phyloP scores from a whole-genome alignment of 2,329 filamentous ascomycete genomes.

The Cercospora janseana region DNA sequence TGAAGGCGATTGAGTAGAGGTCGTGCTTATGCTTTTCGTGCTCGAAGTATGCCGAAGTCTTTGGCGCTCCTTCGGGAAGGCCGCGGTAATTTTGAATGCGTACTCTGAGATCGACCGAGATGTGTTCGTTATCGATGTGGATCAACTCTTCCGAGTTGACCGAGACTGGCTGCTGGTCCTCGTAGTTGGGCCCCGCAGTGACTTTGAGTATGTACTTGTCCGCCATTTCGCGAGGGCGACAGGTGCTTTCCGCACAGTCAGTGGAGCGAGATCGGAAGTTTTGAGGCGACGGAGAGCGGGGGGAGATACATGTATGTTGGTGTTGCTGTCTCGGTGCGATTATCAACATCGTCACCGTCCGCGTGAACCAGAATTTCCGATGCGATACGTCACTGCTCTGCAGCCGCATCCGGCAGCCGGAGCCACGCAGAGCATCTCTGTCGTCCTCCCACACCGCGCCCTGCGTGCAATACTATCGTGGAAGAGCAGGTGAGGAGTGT shows the following conservation, averaged over 20 bases:
- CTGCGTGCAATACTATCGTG: too few relatives aligned
- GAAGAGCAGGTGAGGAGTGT: too few relatives aligned
- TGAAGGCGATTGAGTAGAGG: constrained; percentile 80
- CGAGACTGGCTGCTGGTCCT: constrained; percentile 69
- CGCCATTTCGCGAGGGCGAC: constrained; percentile 45
- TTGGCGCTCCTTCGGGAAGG: constrained; percentile 68
- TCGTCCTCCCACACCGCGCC: too few relatives aligned
- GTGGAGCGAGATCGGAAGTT: background rate
- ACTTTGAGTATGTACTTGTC: constrained; percentile 77
- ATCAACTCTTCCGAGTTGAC: constrained; percentile 69
- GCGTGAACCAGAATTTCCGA: too few relatives aligned
- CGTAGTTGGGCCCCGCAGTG: constrained; percentile 75
- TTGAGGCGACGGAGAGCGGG: too few relatives aligned
- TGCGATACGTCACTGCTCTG: too few relatives aligned
- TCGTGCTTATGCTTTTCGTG: constrained; percentile 67
- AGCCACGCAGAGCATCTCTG: too few relatives aligned
- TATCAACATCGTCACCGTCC: too few relatives aligned
- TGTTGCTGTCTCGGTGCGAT: too few relatives aligned
- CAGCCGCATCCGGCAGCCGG: too few relatives aligned
- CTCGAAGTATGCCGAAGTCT: constrained; percentile 74
- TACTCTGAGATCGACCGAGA: constrained; percentile 69
- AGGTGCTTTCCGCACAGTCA: too few relatives aligned
- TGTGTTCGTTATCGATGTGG: constrained; percentile 61
- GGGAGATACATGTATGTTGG: too few relatives aligned
- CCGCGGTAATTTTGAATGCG: constrained; percentile 67